Conservation (phyloP, 129 eudicot species). For the Saposhnikovia divaricata region DNA sequence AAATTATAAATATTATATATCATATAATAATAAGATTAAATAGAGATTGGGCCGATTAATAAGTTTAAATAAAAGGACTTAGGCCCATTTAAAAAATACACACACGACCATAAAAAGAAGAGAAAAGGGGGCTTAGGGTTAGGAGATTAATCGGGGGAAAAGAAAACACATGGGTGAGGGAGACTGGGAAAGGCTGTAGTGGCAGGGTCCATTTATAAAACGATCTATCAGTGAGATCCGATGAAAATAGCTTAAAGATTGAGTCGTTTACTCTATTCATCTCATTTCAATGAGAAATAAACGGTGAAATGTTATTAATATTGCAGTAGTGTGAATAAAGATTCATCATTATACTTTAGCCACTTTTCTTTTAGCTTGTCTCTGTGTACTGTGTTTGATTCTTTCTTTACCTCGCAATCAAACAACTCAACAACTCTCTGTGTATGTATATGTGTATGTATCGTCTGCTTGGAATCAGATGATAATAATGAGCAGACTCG, state of each 20-base stretch:
- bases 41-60: too few relatives aligned
- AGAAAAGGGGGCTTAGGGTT: too few relatives aligned
- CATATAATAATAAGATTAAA: too few relatives aligned
- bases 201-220: conserved; percentile 58
- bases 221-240: conserved; percentile 64
- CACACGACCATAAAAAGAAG: too few relatives aligned
- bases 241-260: conserved; percentile 20
- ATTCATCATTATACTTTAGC: conserved; percentile 10
- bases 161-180: too few relatives aligned
- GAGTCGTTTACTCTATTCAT: conserved; percentile 41
- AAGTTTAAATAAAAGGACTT: too few relatives aligned
- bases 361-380: too few relatives aligned
- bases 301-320: neutral
- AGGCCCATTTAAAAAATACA: too few relatives aligned
- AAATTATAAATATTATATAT: too few relatives aligned
- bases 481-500: too few relatives aligned
- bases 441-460: neutral
- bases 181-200: too few relatives aligned
- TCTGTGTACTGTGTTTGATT: neutral
- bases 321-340: neutral
- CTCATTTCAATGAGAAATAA: conserved; percentile 15
- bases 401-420: conserved; percentile 27
- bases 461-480: neutral
- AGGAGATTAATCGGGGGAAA: too few relatives aligned
- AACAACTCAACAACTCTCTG: conserved; percentile 20